Evolutionary conservation across 352 stramenopile genomes (phyloP), one percentile per base, ranked within the genome.

Genomic region (Pythium angustatum): DNA sequence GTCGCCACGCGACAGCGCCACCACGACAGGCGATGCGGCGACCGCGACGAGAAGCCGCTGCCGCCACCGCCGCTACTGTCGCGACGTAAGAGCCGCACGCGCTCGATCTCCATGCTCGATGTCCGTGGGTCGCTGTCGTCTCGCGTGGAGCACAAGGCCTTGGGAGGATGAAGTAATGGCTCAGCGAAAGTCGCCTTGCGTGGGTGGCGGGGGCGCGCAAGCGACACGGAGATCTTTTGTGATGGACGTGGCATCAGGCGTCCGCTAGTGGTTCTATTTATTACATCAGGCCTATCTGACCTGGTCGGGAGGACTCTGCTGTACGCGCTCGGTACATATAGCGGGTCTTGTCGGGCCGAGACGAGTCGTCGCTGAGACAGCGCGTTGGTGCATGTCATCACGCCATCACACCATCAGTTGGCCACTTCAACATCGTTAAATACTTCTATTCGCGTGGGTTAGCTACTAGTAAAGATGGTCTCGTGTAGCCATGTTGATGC

Each of bases 21-120:
- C n/a, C 50, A 51, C 12, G 31, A 41, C 7, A 64, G 14, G 38
- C 40, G 64, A 26, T 62, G 64, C 19, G 64, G 56, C n/a, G 56
- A 55, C 21, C 17, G 8, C 21, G 49, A n/a, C n/a, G n/a, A n/a
- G n/a, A n/a, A n/a, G n/a, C n/a, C n/a, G n/a, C n/a, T n/a, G n/a
- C n/a, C n/a, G n/a, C n/a, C n/a, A n/a, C n/a, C 21, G 21, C 24
- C 22, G 19, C 26, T 22, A 14, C 53, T 38, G 12, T 63, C 51
- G 45, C 34, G 31, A 0, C 62, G 52, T 47, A 70, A 49, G 17
- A 70, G 44, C 3, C 63, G 63, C 15, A 70, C 63, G 41, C 62
- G 33, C 22, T 65, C 63, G 15, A 51, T n/a, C 3, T 65, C 49
- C 55, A 70, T 65, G 12, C 9, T 22, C 9, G 7, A 21, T 21